Percentiles rank a stretch among this genome's conserved stretches.
Conservation (phyloP, 1,284 basidiomycete species). For the Leccinum olivaceoglutinosum region DNA sequence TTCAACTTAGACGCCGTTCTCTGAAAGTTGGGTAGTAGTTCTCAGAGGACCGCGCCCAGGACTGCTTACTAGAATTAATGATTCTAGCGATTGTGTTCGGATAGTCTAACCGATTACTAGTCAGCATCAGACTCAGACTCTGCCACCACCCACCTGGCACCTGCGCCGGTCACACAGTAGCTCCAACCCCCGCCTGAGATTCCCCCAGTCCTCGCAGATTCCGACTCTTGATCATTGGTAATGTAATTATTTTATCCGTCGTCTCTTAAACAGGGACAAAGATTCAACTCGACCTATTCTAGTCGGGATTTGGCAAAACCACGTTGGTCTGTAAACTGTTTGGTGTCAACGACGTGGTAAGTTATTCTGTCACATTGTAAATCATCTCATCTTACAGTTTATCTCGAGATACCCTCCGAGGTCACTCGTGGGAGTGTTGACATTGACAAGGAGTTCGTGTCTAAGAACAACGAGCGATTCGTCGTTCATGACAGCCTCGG, state of each 20-base stretch:
- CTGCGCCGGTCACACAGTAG: no score
- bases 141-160: no score
- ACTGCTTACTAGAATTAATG: no score
- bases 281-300: not conserved
- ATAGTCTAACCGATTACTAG: no score
- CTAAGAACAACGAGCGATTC: slow-evolving; percentile 3
- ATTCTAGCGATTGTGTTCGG: no score
- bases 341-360: not conserved
- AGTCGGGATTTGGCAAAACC: not conserved
- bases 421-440: not conserved
- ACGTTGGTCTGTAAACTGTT: not conserved
- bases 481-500: slow-evolving; percentile 11
- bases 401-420: not conserved
- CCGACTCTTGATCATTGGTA: not conserved
- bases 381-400: not conserved
- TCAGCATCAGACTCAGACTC: no score
- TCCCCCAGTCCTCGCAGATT: not conserved
- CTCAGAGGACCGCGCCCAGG: no score
- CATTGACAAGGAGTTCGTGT: not conserved
- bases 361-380: not conserved
- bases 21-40: no score
- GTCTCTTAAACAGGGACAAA: not conserved
- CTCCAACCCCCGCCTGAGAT: no score
- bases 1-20: no score
- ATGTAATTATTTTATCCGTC: not conserved